phyloP scores from a whole-genome alignment of 306 rosid species.

The Ochetophila trinervis region DNA sequence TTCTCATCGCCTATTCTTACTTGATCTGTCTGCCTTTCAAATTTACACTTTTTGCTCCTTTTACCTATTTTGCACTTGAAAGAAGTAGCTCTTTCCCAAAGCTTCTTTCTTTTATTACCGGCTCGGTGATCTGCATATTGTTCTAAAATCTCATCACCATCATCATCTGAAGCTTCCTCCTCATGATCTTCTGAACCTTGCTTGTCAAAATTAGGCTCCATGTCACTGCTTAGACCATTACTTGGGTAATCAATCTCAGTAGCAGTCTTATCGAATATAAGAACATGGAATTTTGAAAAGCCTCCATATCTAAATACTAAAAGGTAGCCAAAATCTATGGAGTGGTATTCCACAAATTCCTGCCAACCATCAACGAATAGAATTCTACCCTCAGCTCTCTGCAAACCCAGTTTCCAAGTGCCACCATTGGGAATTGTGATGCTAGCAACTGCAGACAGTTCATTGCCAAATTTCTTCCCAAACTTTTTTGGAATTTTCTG shows the following conservation, averaged over 20 bases:
- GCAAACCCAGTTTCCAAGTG: conserved; percentile 27
- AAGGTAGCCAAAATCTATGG: conserved; percentile 4
- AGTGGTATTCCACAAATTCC: conserved; percentile 17
- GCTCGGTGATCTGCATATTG: not conserved
- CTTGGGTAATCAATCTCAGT: conserved; percentile 29
- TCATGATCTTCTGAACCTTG: not conserved
- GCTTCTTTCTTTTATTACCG: not conserved
- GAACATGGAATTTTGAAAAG: conserved; percentile 25
- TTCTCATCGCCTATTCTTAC: too few relatives aligned
- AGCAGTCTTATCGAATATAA: conserved; percentile 14
- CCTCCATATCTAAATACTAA: conserved; percentile 28
- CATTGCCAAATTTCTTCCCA: conserved; percentile 5
- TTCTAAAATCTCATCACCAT: not conserved
- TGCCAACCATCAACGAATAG: conserved; percentile 21
- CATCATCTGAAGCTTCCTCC: not conserved
- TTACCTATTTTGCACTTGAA: too few relatives aligned
- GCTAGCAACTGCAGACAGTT: not conserved
- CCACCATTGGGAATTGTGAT: conserved; percentile 17
- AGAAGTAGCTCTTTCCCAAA: not conserved
- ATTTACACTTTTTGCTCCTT: too few relatives aligned
- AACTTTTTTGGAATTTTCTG: conserved; percentile 24
- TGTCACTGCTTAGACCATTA: not conserved
- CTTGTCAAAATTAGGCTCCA: not conserved
- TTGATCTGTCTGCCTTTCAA: too few relatives aligned
- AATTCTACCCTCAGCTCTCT: conserved; percentile 1